Evolutionary conservation across 352 stramenopile genomes (phyloP).

Genomic region (Phytophthora hibernalis): DNA sequence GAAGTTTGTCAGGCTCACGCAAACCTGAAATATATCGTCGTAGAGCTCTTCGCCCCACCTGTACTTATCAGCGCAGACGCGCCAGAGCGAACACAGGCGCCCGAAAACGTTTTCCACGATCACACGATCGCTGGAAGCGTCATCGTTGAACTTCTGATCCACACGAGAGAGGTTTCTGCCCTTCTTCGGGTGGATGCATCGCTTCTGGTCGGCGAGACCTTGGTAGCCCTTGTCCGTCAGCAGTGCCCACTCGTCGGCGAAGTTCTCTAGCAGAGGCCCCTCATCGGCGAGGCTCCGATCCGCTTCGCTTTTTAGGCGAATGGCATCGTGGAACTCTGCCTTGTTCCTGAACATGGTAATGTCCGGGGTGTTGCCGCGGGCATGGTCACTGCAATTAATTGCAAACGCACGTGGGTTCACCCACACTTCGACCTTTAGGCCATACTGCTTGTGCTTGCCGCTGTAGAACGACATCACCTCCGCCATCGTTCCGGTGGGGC

Average conservation of each 20-base stretch:
- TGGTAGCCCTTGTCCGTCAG: no score
- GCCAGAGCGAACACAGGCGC: neutral
- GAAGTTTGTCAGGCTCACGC: neutral
- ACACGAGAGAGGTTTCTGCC: neutral
- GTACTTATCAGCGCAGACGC: neutral
- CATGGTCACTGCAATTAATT: neutral
- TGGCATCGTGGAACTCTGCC: neutral
- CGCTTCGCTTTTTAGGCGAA: neutral
- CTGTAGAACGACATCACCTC: constrained; percentile 3
- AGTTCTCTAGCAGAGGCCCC: neutral
- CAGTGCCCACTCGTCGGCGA: neutral
- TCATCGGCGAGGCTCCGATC: neutral
- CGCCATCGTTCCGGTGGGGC: neutral
- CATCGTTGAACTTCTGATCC: no score
- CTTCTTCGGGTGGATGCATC: neutral
- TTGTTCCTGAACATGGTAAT: no score
- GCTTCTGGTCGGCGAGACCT: no score
- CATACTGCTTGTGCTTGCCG: neutral
- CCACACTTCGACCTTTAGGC: neutral
- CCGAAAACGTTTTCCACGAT: no score
- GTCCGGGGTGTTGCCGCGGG: constrained; percentile 1
- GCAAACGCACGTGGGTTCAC: neutral
- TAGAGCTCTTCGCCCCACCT: no score
- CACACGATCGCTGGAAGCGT: no score
- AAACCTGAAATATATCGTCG: constrained; percentile 8